A percentile compares a stretch with the other conserved stretches of the same genome.
phyloP scores from a whole-genome alignment of 2,329 filamentous ascomycete genomes.

The Botrytis fabae region DNA sequence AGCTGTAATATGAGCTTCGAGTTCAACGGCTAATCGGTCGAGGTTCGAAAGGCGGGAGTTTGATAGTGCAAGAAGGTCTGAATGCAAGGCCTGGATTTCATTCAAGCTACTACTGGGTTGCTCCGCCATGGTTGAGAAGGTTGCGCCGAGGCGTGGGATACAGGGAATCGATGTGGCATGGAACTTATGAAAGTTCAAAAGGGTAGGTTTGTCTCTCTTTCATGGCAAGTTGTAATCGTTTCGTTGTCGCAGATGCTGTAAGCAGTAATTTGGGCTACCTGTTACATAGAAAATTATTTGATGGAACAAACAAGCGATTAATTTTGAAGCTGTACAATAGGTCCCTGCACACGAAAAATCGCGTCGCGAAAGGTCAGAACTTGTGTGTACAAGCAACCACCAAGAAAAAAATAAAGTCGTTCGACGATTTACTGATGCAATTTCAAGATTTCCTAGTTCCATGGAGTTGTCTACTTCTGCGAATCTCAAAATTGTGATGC shows the following conservation, averaged over 20 bases:
- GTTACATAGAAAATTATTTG: slow-evolving; percentile 21
- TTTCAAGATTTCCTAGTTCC: background rate
- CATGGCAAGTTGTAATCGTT: slow-evolving; percentile 7
- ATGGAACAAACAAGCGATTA: slow-evolving; percentile 23
- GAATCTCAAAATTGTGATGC: slow-evolving; percentile 6
- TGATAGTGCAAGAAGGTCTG: slow-evolving; percentile 76
- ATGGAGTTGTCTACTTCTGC: slow-evolving; percentile 1
- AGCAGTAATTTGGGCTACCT: slow-evolving; percentile 5
- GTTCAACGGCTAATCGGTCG: slow-evolving; percentile 64
- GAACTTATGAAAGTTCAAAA: slow-evolving; percentile 16
- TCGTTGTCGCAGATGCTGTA: slow-evolving; percentile 13
- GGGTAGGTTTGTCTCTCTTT: background rate
- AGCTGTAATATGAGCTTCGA: slow-evolving; percentile 66
- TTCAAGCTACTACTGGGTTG: slow-evolving; percentile 66
- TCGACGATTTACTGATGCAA: background rate
- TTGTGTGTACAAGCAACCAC: slow-evolving; percentile 6
- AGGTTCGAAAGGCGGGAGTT: slow-evolving; percentile 69
- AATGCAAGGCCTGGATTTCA: slow-evolving; percentile 79
- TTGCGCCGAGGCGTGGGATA: slow-evolving; percentile 31
- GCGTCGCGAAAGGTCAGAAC: slow-evolving; percentile 17
- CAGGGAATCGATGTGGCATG: slow-evolving; percentile 7
- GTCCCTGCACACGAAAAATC: slow-evolving; percentile 22
- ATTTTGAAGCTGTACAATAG: slow-evolving; percentile 22
- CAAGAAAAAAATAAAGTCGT: background rate
- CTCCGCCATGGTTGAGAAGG: slow-evolving; percentile 61